A percentile compares a stretch with the other conserved stretches of the same genome.
Conservation (phyloP, 176 grass and related monocot species). For the Avena sativa region DNA sequence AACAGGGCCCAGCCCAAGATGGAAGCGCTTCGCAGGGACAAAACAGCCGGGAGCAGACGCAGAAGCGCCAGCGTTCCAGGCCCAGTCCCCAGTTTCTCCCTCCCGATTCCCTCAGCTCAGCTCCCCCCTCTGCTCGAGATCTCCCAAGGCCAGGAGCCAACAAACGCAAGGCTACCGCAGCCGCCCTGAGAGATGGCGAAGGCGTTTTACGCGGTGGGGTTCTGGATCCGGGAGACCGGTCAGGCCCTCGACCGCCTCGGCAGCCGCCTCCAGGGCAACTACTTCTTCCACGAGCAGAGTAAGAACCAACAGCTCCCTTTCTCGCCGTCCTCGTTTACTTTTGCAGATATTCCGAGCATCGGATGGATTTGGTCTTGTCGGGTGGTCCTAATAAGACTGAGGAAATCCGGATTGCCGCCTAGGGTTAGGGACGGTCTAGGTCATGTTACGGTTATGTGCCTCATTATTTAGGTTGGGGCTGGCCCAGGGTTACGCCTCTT, state of each 20-base stretch:
- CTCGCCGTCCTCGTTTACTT: neutral
- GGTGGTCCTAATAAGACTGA: neutral
- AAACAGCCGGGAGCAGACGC: neutral
- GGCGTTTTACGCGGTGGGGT: slow-evolving; percentile 90
- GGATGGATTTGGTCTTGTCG: neutral
- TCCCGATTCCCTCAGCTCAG: neutral
- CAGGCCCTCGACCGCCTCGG: slow-evolving; percentile 94
- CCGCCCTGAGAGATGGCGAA: slow-evolving; percentile 63
- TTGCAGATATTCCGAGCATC: neutral
- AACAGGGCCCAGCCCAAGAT: neutral
- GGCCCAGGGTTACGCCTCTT: neutral
- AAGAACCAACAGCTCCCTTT: slow-evolving; percentile 27
- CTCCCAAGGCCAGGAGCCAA: slow-evolving; percentile 48
- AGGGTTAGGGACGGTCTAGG: slow-evolving; percentile 34
- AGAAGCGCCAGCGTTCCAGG: slow-evolving; percentile 33
- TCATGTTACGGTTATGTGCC: neutral
- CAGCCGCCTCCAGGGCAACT: slow-evolving; percentile 94
- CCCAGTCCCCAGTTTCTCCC: slow-evolving; percentile 3
- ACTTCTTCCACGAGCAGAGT: slow-evolving; percentile 95
- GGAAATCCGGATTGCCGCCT: slow-evolving; percentile 28
- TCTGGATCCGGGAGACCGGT: slow-evolving; percentile 98
- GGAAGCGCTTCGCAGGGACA: slow-evolving; percentile 19
- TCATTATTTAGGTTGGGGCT: neutral
- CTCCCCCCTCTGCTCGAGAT: slow-evolving; percentile 37
- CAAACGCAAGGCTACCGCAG: slow-evolving; percentile 24